Conservation (phyloP, 1,284 basidiomycete species). For the Rhodotorula sp. region DNA sequence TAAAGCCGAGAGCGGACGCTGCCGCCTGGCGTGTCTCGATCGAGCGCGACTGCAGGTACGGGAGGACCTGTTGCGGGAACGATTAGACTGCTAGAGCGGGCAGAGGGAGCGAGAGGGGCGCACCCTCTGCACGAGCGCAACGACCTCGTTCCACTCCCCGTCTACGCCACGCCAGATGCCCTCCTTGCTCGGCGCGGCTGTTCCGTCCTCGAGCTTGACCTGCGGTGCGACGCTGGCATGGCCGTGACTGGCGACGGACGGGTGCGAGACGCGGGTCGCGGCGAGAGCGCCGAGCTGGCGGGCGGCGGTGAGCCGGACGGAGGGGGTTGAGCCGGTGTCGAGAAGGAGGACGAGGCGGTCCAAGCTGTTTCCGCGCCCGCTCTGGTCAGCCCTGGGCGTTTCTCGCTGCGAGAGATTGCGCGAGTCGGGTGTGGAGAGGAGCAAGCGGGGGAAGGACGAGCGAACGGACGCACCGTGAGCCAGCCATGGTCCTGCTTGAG, state of each 20-base stretch:
- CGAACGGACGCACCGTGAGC: slow-evolving; percentile 5
- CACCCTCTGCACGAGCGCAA: slow-evolving; percentile 78
- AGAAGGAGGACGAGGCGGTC: slow-evolving; percentile 87
- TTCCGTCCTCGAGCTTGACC: slow-evolving; percentile 53
- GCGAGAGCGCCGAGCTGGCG: slow-evolving; percentile 90
- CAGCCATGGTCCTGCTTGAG: slow-evolving; percentile 3
- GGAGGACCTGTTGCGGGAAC: slow-evolving; percentile 65
- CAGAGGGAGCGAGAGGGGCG: slow-evolving; percentile 44
- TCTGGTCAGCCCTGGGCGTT: neutral
- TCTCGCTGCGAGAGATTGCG: too few species aligned
- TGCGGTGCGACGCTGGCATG: slow-evolving; percentile 7
- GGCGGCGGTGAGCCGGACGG: slow-evolving; percentile 83
- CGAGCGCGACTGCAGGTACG: slow-evolving; percentile 81
- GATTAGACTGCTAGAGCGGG: neutral
- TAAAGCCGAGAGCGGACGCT: slow-evolving; percentile 78
- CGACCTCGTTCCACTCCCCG: slow-evolving; percentile 73
- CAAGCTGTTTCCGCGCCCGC: slow-evolving; percentile 58
- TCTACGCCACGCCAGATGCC: slow-evolving; percentile 55
- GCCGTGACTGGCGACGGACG: slow-evolving; percentile 23
- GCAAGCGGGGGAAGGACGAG: neutral
- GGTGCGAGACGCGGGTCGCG: slow-evolving; percentile 64
- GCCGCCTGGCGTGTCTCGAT: slow-evolving; percentile 83
- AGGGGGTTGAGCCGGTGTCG: slow-evolving; percentile 82
- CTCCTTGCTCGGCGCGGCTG: slow-evolving; percentile 64
- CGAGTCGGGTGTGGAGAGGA: neutral